Base-by-base conservation (phyloP, 805 yeast genomes). In the Metschnikowia sp. region DNA sequence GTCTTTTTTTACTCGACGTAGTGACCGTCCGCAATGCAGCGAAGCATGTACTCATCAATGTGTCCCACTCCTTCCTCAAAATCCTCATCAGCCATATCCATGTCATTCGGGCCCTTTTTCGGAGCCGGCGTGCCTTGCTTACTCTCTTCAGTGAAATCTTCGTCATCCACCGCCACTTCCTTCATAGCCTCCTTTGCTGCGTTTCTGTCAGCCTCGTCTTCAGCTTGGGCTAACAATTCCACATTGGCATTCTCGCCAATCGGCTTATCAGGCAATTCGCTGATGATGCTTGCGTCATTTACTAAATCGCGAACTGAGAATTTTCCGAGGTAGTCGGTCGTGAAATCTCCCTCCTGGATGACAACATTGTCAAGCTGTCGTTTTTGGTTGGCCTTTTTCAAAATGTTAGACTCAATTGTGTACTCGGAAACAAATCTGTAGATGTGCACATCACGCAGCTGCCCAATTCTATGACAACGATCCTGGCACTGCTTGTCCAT, bases 401-500 rank as follows among this genome's bases (percentile, higher is more conserved):
- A 77, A 55, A 94, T 94, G 68, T 94, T 94, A 26, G 96, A 88
- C 66, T 94, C 99, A 51, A 94, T 94, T 3, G 99, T 94, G 69
- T 81, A 89, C 69, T 94, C 99, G 28, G 96, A 87, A 26, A 94
- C 98, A 66, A 94, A 86, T 51, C 99, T 75, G 71, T 95, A 94
- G 48, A 94, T 94, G 65, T 94, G 99, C 32, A 94, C 99, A 63
- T 94, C 99, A 60, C 99, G 78, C 13, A 96, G 89, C 66, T 94
- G 99, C 7, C 99, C 99, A 64, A 94, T 94, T 74, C 99, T 85
- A 65, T 94, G 99, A 69, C 98, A 94, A 66, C 99, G 83, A 69
- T 94, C 99, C 68, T 94, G 99, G 70, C 99, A 94, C 68, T 94
- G 99, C 62, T 90, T 89, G 65, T 94, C 99, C 97, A 94, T 94